These are phyloP conservation scores for Hypholoma sublateritium DNA, from an alignment of 768 basidiomycete species.

Conservation along the genomic window DNA sequence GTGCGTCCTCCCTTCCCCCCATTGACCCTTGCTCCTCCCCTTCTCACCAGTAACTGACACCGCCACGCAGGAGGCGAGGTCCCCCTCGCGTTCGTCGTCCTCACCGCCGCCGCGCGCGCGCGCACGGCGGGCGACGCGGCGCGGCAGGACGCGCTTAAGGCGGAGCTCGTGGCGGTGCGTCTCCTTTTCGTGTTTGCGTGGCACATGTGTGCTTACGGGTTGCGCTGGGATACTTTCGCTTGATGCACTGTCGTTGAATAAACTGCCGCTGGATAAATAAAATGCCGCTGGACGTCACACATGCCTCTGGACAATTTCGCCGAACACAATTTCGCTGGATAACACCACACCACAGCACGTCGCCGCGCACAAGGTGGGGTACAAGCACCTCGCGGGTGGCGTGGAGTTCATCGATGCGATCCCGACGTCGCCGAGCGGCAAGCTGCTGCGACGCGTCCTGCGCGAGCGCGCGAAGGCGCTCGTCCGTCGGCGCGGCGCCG, in stretches of 20 bases:
- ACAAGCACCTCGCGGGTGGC: constrained; percentile 61
- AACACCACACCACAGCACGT: constrained; percentile 47
- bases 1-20: constrained; percentile 23
- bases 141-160: constrained; percentile 36
- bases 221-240: no score
- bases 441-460: constrained; percentile 47
- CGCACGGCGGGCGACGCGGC: constrained; percentile 28
- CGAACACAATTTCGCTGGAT: background rate
- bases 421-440: constrained; percentile 66
- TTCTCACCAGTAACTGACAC: no score
- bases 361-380: constrained; percentile 50
- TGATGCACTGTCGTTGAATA: no score
- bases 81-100: constrained; percentile 67
- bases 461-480: constrained; percentile 47
- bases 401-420: constrained; percentile 55
- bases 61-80: constrained; percentile 54
- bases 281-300: no score
- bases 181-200: no score
- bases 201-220: no score
- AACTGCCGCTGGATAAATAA: no score
- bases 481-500: background rate
- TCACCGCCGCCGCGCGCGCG: constrained; percentile 39
- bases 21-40: no score
- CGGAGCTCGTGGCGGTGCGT: constrained; percentile 43
- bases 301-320: no score